Base-by-base conservation (phyloP, 2,329 filamentous ascomycete species). In the Apiospora kogelbergensis region DNA sequence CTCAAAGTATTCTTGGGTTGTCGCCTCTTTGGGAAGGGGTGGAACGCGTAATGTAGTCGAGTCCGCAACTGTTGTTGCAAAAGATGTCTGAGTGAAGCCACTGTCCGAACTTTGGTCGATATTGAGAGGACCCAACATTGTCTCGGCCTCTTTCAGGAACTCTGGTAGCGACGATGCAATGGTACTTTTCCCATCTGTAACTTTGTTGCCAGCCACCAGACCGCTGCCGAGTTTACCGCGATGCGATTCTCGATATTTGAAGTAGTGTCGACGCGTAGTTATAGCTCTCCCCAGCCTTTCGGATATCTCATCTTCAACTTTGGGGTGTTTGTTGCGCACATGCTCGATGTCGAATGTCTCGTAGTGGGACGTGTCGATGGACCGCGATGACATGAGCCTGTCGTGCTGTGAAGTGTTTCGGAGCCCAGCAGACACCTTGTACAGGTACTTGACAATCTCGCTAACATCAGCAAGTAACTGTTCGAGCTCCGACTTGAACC, bases 161-260 rank as follows among this genome's bases (percentile, higher is more conserved):
- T 53, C 24, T 7, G 46, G 46, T 53, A 53, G 13, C 4, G 46
- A 53, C 24, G 46, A 53, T 30, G 46, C 46, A 30, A 53, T 53
- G 5, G 69, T n/a, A 6, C 2, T 1, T 40, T 22, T 44, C 26
- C 65, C 41, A 6, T 63, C 22, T 24, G n/a, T 15, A 15, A n/a
- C 68, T 63, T 73, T 76, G 60, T 74, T 53, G 0, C 70, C 67
- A 0, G 66, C 26, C 0, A 72, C 2, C 73, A 80, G 68, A 0
- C 76, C 78, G 4, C 71, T 65, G 0, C 72, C 72, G 0, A 81
- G 64, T 45, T 80, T 82, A 0, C 69, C 45, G 46, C 76, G 78
- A 68, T 83, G 80, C 11, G 76, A 71, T 68, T 80, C 74, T 7
- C 80, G 75, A 45, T 82, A 82, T 22, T 76, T 78, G 24, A 84